Evolutionary conservation across 768 basidiomycete genomes (phyloP).

Genomic region (Termitomyces sp.): DNA sequence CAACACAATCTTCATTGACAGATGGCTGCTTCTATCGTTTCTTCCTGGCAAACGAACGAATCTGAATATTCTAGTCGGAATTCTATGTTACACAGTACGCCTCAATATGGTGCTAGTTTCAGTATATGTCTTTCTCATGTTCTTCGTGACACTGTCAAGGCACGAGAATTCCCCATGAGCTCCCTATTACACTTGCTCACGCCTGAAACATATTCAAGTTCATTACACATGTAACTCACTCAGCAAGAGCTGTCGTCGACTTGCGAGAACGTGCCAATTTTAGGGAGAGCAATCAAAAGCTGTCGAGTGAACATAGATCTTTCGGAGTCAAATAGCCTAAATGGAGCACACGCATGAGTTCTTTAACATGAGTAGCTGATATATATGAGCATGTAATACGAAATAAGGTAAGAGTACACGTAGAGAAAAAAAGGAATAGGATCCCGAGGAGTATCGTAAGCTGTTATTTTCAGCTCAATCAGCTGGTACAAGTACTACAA

Average conservation of each 20-base stretch:
- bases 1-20: neutral
- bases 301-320: neutral
- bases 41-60: neutral
- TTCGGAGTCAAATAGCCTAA: too few relatives aligned
- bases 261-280: neutral
- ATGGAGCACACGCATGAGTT: neutral
- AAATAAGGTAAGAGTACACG: neutral
- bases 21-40: neutral
- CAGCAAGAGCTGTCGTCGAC: neutral
- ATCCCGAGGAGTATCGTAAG: conserved; percentile 1
- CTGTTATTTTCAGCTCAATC: neutral
- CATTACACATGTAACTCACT: neutral
- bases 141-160: neutral
- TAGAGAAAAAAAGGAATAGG: neutral
- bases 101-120: neutral
- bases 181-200: neutral
- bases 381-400: conserved; percentile 1
- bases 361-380: neutral
- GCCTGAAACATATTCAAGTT: neutral
- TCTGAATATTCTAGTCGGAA: neutral
- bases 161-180: neutral
- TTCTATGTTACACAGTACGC: too few relatives aligned
- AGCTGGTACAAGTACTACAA: conserved; percentile 7
- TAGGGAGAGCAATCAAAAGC: neutral
- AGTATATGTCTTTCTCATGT: neutral